Base-by-base conservation (phyloP, 2,329 filamentous ascomycete species). In the Apiospora saccharicola region DNA sequence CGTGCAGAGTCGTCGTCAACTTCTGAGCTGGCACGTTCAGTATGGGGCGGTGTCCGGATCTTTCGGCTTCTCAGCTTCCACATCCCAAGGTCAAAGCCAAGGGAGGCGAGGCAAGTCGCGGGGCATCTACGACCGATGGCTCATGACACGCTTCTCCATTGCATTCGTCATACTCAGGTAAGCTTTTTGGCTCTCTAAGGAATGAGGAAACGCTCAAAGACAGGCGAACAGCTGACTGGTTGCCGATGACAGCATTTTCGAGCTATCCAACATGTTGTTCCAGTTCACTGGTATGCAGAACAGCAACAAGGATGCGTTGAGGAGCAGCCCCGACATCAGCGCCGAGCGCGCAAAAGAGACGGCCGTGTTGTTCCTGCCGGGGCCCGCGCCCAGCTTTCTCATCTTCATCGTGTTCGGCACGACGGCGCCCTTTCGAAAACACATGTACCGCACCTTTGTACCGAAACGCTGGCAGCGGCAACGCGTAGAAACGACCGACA, bases 141-240 rank as follows among this genome's bases (percentile, higher is more conserved):
- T 87, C 7, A 76, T 87, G 19, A 79, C 82, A 10, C 83, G 85
- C 19, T 87, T 87, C 73, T 81, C 81, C 0, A 80, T 86, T 13
- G 85, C 81, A 2, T 86, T 86, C 71, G 71, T 83, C 6, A 79
- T 84, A 22, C 76, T 86, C 51, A 78, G 82, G 82, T 83, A 73
- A 75, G 80, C 44, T 19, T 37, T 47, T 3, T 12, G 12, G 19
- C 16, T 61, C 57, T 41, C 8, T 22, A n/a, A 19, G 57, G 19
- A 5, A 0, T 10, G 19, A 4, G 13, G 6, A 30, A n/a, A 49
- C 51, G 2, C 4, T 4, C 26, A n/a, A n/a, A 16, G 22, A 7
- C 2, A 49, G 46, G 47, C 81, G 78, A 4, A 72, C 78, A 51
- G 2, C 76, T 81, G 41, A 51, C 53, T 41, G n/a, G 24, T 43